Conservation (phyloP, 495 filamentous ascomycete species). For the Neurospora africana region DNA sequence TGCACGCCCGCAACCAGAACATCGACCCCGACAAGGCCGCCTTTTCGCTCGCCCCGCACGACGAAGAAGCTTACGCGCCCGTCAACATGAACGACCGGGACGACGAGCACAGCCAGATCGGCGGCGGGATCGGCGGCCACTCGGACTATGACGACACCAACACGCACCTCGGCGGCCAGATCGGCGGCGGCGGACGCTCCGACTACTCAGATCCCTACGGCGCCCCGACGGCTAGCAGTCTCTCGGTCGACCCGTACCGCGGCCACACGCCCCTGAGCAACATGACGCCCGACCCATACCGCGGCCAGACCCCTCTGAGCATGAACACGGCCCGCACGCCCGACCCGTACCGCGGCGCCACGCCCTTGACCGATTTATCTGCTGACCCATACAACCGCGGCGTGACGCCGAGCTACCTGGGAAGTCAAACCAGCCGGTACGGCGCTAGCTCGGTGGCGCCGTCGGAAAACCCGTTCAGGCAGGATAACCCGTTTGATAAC, state of each 20-base stretch:
- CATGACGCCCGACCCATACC: conserved; percentile 10
- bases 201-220: conserved; percentile 21
- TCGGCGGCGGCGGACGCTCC: conserved; percentile 7
- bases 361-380: not conserved
- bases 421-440: conserved; percentile 5
- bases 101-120: conserved; percentile 16
- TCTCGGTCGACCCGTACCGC: conserved; percentile 26
- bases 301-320: not conserved
- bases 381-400: conserved; percentile 10
- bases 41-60: conserved; percentile 45
- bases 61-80: conserved; percentile 41
- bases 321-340: conserved; percentile 5
- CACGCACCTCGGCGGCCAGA: conserved; percentile 5
- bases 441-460: conserved; percentile 6
- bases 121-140: not conserved
- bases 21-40: conserved; percentile 50
- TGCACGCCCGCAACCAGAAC: conserved; percentile 34
- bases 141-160: not conserved
- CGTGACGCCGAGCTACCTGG: conserved; percentile 1
- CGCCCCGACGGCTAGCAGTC: conserved; percentile 10
- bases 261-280: conserved; percentile 3
- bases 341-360: conserved; percentile 6
- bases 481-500: conserved; percentile 34
- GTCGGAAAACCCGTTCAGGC: conserved; percentile 22
- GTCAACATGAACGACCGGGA: conserved; percentile 35